Evolutionary conservation across 129 eudicot species (phyloP), one percentile per base, ranked within the genome.

Genomic region (Lactuca sativa): DNA sequence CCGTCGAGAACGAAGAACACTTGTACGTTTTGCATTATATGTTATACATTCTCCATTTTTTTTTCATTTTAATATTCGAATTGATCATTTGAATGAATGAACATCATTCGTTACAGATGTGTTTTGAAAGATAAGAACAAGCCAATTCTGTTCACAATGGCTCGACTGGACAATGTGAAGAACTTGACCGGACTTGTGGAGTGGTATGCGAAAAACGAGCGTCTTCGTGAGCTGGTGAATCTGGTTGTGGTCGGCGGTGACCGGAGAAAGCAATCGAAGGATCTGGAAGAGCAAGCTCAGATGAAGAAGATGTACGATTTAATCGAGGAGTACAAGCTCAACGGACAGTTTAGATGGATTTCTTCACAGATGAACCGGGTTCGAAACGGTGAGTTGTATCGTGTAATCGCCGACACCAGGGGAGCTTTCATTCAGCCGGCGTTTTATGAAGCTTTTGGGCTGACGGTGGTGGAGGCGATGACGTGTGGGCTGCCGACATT

Each of bases 1-100:
- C 84, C 7, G 96, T 88, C 10, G 97, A 91, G 79, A 91, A 91
- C 41, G 90, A 91, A 2, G 97, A 91, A 43, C 97, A 91, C 76
- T 57, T 91, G 97, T 91, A 84, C 59, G 81, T 56, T 75, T 56
- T 2, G 11, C 43, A 8, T 59, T 32, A 3, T 11, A 11, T 30
- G 14, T 32, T 13, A 32, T 3, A 56, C 36, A 18, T 17, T 59
- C 41, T 31, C 13, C 4, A 33, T 60, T 13, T 2, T 14, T n/a
- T n/a, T 21, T 21, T 21, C 0, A 21, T 25, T 25, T 0, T 3
- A n/a, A 4, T 53, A 15, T 16, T 53, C 21, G 10, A 53, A 25
- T 7, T 47, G 5, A 36, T 14, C 43, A 32, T 66, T 66, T 51
- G 5, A 15, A 34, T 33, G 72, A 34, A 25, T 25, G 30, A 25